A percentile compares a stretch with the other conserved stretches of the same genome.
Conservation (phyloP, 768 basidiomycete species). For the Tephrocybe rancida region DNA sequence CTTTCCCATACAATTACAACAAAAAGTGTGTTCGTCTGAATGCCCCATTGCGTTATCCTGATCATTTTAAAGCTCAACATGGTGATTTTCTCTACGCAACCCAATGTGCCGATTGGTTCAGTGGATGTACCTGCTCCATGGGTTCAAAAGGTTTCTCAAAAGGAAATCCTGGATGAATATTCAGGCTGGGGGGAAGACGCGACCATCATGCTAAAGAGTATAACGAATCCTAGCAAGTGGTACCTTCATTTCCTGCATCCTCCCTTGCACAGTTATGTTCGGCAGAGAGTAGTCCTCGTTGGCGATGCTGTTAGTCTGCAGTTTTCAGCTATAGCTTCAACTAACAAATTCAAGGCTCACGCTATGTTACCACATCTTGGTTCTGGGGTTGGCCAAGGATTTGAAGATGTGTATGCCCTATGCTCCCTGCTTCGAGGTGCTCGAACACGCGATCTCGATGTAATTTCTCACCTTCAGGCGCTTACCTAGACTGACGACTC, state of each 20-base stretch:
- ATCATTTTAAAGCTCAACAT: slow-evolving; percentile 41
- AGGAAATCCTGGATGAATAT: slow-evolving; percentile 46
- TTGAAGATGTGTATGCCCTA: slow-evolving; percentile 56
- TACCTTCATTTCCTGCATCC: slow-evolving; percentile 50
- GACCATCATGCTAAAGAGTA: slow-evolving; percentile 38
- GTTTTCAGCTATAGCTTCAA: background rate
- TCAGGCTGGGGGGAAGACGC: slow-evolving; percentile 50
- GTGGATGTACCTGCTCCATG: slow-evolving; percentile 36
- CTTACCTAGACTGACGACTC: background rate
- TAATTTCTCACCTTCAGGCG: slow-evolving; percentile 18
- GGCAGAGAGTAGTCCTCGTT: slow-evolving; percentile 48
- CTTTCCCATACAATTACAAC: slow-evolving; percentile 46
- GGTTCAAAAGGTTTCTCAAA: slow-evolving; percentile 40
- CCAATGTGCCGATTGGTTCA: slow-evolving; percentile 26
- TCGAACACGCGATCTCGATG: slow-evolving; percentile 40
- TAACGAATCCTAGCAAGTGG: slow-evolving; percentile 53
- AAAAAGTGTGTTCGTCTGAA: slow-evolving; percentile 33
- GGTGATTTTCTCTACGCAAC: slow-evolving; percentile 42
- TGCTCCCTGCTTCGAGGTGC: slow-evolving; percentile 47
- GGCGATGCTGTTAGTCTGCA: slow-evolving; percentile 47
- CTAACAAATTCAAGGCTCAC: slow-evolving; percentile 45
- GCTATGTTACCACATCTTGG: slow-evolving; percentile 63
- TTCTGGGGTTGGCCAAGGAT: slow-evolving; percentile 60
- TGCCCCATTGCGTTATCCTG: background rate
- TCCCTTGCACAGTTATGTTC: slow-evolving; percentile 44